Base-by-base conservation (phyloP, 1,139 yeast genomes). In the Kazachstania sp. region DNA sequence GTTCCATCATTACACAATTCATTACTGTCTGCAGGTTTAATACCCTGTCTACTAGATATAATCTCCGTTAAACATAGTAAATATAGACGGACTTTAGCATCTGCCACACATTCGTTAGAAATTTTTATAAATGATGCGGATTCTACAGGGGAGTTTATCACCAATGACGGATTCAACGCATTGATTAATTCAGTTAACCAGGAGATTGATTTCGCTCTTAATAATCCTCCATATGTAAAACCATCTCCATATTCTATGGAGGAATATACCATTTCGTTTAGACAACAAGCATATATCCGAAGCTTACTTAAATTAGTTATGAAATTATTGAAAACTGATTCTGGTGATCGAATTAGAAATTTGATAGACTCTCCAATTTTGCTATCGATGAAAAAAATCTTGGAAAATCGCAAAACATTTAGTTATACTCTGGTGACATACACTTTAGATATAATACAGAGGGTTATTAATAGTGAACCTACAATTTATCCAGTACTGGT, bases 401-500 rank as follows among this genome's bases (percentile, higher is more conserved):
- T 90, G 15, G 57, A 65, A n/a, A 71, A 85, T 57, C 79, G 84
- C 1, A 56, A 65, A 1, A 64, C 77, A 0, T 86, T 88, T 69
- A 96, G 96, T 0, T 79, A 81, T 31, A 74, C 78, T 20, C 68
- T 86, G n/a, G 66, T 86, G 18, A 73, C 87, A 0, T 71, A 78
- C 18, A 75, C 87, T 0, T 66, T 90, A 36, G 85, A 80, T 54
- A 77, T 83, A 19, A 74, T 88, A 23, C 77, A 83, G 42, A 77
- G 78, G 32, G 86, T 88, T 53, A 79, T 90, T 43, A 94, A 90
- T 61, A 86, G 85, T 55, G 97, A 90, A 58, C 96, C 97, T 3
- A 87, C 97, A 0, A 87, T 95, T 3, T 88, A 77, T 59, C 75
- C 86, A 2, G 83, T 90, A 43, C 73, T 90, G 57, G 81, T 78